phyloP scores from a whole-genome alignment of 192 early-diverging fungal species.

The Coemansia biformis region DNA sequence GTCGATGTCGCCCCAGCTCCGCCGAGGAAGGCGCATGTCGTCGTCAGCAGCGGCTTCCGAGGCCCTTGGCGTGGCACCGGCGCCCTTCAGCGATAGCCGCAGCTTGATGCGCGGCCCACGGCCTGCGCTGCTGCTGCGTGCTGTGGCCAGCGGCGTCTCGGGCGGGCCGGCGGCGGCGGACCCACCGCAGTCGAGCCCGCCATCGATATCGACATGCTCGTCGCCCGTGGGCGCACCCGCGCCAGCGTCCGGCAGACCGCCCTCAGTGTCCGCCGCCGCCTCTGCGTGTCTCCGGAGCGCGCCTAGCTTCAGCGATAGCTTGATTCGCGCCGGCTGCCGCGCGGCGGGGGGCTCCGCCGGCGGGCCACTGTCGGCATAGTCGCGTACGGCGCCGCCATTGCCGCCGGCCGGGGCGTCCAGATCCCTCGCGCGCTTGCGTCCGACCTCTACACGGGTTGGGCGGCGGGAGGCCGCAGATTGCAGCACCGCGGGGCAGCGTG shows the following conservation, averaged over 20 bases:
- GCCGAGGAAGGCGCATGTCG: neutral
- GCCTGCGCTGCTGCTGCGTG: conserved; percentile 4
- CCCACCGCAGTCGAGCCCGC: neutral
- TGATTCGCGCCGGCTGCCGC: conserved; percentile 23
- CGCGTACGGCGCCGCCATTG: neutral
- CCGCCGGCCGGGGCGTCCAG: conserved; percentile 1
- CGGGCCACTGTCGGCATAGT: neutral
- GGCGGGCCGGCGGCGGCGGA: neutral
- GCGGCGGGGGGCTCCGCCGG: neutral
- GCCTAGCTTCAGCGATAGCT: conserved; percentile 42
- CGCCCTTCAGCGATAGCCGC: conserved; percentile 33
- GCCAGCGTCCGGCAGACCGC: no score
- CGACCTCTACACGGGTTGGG: conserved; percentile 4
- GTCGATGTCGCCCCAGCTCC: conserved; percentile 4
- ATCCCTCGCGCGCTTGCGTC: conserved; percentile 9
- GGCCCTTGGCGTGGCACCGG: neutral
- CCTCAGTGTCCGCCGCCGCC: conserved; percentile 2
- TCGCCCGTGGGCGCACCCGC: no score
- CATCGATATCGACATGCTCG: no score
- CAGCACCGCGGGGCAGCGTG: no score
- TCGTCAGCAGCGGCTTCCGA: conserved; percentile 1
- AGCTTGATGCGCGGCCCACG: conserved; percentile 35
- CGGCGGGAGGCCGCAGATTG: neutral
- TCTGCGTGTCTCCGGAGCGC: conserved; percentile 8
- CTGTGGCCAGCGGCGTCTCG: neutral